Evolutionary conservation across 2,329 filamentous ascomycete species (phyloP), one percentile per base, ranked within the genome.

Genomic region (Cytospora piceae): DNA sequence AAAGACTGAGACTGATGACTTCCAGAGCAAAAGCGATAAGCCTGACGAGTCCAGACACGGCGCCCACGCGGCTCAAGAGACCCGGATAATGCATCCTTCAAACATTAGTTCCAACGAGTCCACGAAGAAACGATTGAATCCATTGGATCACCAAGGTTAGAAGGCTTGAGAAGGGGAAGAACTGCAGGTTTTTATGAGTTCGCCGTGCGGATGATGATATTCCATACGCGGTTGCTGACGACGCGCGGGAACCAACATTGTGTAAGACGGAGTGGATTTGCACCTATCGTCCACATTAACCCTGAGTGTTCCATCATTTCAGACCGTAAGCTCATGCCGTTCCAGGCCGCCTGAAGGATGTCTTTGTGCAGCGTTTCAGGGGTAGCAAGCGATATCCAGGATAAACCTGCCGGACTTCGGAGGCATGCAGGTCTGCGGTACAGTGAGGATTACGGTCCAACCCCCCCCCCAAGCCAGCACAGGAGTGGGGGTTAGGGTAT

Each of bases 191-290:
- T 49, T 49, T 24, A 8, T 49, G 20, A 42, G 6, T 22, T 46
- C 8, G 42, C n/a, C 46, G 46, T 7, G 4, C 2, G 6, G 6
- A n/a, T 63, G 56, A 32, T 46, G 37, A 27, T 39, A 24, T 63
- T 63, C 39, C 4, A 42, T 15, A 51, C 39, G 56, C 54, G 29
- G 11, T 32, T 57, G 61, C 61, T 63, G 55, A 63, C 61, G 61
- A 63, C 61, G 61, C 61, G 29, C 61, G 61, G 61, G 37, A 31
- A 31, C 29, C n/a, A 32, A 31, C n/a, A 27, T 27, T 27, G 22
- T 63, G 61, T 63, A 63, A 63, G 61, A 63, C 61, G 61, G 61
- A 37, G 54, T 52, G 31, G 54, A 11, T 57, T 63, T 63, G 7
- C 31, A 12, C 39, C 53, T 57, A 52, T 63, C 31, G 53, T 15